These are phyloP conservation scores for Nothophytophthora sp. DNA, from an alignment of 352 stramenopile species.

Conservation along the genomic window DNA sequence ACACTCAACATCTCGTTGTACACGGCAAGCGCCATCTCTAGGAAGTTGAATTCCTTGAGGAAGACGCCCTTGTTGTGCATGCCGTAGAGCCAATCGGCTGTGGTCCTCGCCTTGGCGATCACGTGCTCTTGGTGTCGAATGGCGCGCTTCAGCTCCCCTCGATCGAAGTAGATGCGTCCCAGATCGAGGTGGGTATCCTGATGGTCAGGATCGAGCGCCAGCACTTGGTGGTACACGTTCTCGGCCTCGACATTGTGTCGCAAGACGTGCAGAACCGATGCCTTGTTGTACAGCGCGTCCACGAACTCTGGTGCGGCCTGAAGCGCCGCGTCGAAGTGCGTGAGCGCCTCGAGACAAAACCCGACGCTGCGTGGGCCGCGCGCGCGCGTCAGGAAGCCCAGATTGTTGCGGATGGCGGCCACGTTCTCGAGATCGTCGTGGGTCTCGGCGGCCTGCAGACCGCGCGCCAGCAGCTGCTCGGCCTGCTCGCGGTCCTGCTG, in stretches of 20 bases:
- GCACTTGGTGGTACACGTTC: constrained; percentile 33
- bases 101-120: constrained; percentile 21
- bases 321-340: constrained; percentile 62
- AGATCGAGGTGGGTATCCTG: constrained; percentile 53
- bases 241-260: constrained; percentile 35
- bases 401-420: constrained; percentile 71
- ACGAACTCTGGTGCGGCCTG: constrained; percentile 33
- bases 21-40: constrained; percentile 37
- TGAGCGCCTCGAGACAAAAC: constrained; percentile 48
- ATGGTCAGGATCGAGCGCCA: constrained; percentile 47
- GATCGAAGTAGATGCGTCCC: constrained; percentile 52
- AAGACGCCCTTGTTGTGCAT: constrained; percentile 82
- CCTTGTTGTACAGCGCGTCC: constrained; percentile 74
- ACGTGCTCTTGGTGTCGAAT: constrained; percentile 47
- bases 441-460: constrained; percentile 28
- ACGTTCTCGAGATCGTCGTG: constrained; percentile 39
- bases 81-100: constrained; percentile 18
- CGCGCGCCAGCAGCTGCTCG: constrained; percentile 39
- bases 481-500: constrained; percentile 27
- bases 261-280: constrained; percentile 47
- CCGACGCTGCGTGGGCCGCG: constrained; percentile 31
- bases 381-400: constrained; percentile 55
- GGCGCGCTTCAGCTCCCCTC: constrained; percentile 34
- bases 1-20: constrained; percentile 47
- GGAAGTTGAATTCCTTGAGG: constrained; percentile 44